These are phyloP conservation scores for Nadsonia fulvescens DNA, from an alignment of 805 yeast species.

Conservation along the genomic window DNA sequence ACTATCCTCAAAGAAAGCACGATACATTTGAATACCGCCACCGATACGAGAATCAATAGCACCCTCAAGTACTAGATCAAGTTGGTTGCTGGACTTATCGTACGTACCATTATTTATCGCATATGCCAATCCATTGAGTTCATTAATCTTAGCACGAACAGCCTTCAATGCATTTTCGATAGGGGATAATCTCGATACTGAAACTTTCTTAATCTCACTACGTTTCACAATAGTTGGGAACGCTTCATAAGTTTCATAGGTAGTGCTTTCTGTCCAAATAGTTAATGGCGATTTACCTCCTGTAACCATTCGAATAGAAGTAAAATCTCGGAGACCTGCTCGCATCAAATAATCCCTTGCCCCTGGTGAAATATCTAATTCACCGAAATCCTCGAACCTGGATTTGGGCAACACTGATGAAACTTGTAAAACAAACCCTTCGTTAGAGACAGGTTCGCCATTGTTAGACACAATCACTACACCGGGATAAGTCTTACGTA, in stretches of 20 bases:
- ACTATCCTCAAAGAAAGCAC: slow-evolving; percentile 38
- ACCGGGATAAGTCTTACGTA: slow-evolving; percentile 63
- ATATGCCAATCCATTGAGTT: slow-evolving; percentile 27
- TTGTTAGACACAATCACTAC: slow-evolving; percentile 47
- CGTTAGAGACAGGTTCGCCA: slow-evolving; percentile 39
- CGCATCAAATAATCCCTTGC: slow-evolving; percentile 61
- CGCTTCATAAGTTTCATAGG: slow-evolving; percentile 52
- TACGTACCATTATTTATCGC: slow-evolving; percentile 45
- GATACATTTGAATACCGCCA: slow-evolving; percentile 78
- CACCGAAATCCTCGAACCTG: slow-evolving; percentile 7
- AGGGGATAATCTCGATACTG: slow-evolving; percentile 51
- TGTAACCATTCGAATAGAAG: slow-evolving; percentile 51
- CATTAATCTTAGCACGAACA: slow-evolving; percentile 49
- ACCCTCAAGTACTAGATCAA: slow-evolving; percentile 27
- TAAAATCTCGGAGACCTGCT: slow-evolving; percentile 51
- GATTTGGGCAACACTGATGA: slow-evolving; percentile 45
- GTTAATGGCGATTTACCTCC: slow-evolving; percentile 56
- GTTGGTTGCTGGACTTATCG: slow-evolving; percentile 8
- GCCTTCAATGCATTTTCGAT: slow-evolving; percentile 63
- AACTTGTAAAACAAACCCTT: slow-evolving; percentile 61
- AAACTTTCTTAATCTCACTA: slow-evolving; percentile 41
- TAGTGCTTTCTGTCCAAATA: slow-evolving; percentile 78
- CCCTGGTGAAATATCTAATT: slow-evolving; percentile 23
- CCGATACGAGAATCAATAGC: slow-evolving; percentile 86
- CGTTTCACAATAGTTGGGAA: slow-evolving; percentile 84